phyloP scores from a whole-genome alignment of 1,284 basidiomycete genomes.

The Tremellales sp. region DNA sequence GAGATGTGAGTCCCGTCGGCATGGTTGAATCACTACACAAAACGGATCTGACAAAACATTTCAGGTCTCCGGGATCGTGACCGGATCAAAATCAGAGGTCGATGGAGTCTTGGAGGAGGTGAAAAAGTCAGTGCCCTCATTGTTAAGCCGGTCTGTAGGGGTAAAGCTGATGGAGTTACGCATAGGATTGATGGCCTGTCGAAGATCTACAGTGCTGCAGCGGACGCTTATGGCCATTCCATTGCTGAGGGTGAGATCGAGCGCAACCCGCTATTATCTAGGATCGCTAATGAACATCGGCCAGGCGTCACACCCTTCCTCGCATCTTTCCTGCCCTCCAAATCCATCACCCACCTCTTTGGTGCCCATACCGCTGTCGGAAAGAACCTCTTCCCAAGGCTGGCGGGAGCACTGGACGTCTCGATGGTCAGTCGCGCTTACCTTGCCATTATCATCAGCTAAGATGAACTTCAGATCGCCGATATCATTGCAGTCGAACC shows the following conservation, averaged over 20 bases:
- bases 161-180: not conserved
- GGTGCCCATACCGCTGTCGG: constrained; percentile 71
- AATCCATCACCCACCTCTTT: constrained; percentile 76
- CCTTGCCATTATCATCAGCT: not conserved
- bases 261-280: not conserved
- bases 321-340: constrained; percentile 51
- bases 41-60: not conserved
- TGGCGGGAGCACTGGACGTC: constrained; percentile 80
- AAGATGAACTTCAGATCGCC: constrained; percentile 56
- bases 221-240: constrained; percentile 47
- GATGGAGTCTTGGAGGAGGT: constrained; percentile 66
- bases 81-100: constrained; percentile 71
- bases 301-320: constrained; percentile 55
- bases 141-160: not conserved
- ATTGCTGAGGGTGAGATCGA: constrained; percentile 49
- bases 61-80: constrained; percentile 78
- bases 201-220: constrained; percentile 50
- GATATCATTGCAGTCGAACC: constrained; percentile 86
- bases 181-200: constrained; percentile 48
- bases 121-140: constrained; percentile 59
- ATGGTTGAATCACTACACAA: not conserved
- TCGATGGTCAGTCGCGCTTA: constrained; percentile 50
- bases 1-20: constrained; percentile 48
- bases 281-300: constrained; percentile 10
- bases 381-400: constrained; percentile 76